Evolutionary conservation across 2,329 filamentous ascomycete genomes (phyloP).

Genomic region (Aspergillus terreus): DNA sequence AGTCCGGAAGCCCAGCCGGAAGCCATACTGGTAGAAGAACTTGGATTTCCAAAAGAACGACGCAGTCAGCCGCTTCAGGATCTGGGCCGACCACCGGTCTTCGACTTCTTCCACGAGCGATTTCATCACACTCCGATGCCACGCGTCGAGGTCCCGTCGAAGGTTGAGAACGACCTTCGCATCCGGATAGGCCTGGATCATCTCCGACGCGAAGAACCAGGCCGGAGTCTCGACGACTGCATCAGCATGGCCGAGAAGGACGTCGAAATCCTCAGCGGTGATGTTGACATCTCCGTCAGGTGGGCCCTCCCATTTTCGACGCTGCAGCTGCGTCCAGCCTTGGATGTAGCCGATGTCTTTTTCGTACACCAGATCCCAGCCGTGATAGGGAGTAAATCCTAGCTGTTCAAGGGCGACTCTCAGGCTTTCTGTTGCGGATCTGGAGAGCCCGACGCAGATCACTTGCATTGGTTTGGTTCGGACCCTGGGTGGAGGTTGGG

Average conservation of each 20-base stretch:
- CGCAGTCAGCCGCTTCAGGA: slow-evolving; percentile 7
- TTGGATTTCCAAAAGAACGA: slow-evolving; percentile 12
- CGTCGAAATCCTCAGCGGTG: slow-evolving; percentile 22
- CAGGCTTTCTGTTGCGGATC: too few species aligned
- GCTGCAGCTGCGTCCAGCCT: background rate
- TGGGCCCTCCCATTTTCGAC: slow-evolving; percentile 11
- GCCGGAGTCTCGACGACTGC: slow-evolving; percentile 30
- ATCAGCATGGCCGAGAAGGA: slow-evolving; percentile 24
- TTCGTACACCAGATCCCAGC: too few species aligned
- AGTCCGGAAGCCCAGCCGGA: slow-evolving; percentile 9
- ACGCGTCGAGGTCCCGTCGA: slow-evolving; percentile 7
- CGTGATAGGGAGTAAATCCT: too few species aligned
- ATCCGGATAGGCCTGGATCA: slow-evolving; percentile 32
- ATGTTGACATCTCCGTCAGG: slow-evolving; percentile 11
- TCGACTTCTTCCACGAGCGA: slow-evolving; percentile 7
- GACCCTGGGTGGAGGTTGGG: too few species aligned
- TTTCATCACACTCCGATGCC: slow-evolving; percentile 10
- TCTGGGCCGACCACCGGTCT: slow-evolving; percentile 7
- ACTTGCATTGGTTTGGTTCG: too few species aligned
- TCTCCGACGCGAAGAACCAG: slow-evolving; percentile 28
- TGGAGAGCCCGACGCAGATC: too few species aligned
- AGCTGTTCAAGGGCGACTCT: too few species aligned
- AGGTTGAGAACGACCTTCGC: slow-evolving; percentile 12
- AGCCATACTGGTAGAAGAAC: slow-evolving; percentile 6
- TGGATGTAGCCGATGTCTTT: too few species aligned